Percentiles rank a stretch among this genome's conserved stretches.
Conservation (phyloP, 2,329 filamentous ascomycete genomes). For the Pseudocercospora fijiensis region DNA sequence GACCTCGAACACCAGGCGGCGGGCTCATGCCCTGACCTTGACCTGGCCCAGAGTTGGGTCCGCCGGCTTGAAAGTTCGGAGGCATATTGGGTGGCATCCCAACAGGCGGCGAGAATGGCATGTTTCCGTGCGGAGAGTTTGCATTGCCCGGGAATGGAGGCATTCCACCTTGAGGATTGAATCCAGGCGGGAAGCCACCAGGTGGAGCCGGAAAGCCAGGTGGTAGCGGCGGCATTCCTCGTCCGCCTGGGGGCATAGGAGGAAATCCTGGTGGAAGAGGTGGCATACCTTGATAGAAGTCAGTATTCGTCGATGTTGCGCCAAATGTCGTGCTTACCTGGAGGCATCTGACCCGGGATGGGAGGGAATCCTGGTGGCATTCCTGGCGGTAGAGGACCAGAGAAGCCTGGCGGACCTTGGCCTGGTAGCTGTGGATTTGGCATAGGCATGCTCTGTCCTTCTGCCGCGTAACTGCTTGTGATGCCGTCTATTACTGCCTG, state of each 20-base stretch:
- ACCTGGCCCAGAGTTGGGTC: slow-evolving; percentile 20
- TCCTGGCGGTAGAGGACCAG: slow-evolving; percentile 33
- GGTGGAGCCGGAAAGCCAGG: slow-evolving; percentile 41
- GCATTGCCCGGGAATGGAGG: slow-evolving; percentile 35
- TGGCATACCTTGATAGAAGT: slow-evolving; percentile 22
- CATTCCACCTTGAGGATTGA: slow-evolving; percentile 36
- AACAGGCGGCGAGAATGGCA: slow-evolving; percentile 40
- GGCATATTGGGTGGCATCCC: slow-evolving; percentile 23
- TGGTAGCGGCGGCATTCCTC: slow-evolving; percentile 35
- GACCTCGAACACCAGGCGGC: slow-evolving; percentile 23
- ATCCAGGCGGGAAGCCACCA: slow-evolving; percentile 40
- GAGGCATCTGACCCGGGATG: slow-evolving; percentile 25
- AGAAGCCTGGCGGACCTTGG: slow-evolving; percentile 29
- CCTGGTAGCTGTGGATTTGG: slow-evolving; percentile 56
- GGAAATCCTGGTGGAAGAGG: slow-evolving; percentile 31
- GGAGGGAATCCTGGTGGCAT: slow-evolving; percentile 35
- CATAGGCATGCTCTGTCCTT: slow-evolving; percentile 76
- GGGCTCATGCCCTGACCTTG: slow-evolving; percentile 19
- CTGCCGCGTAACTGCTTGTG: slow-evolving; percentile 90
- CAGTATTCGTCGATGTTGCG: slow-evolving; percentile 1
- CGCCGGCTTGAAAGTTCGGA: slow-evolving; percentile 18
- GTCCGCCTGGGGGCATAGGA: slow-evolving; percentile 25
- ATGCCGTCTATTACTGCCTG: slow-evolving; percentile 98
- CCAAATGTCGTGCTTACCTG: slow-evolving; percentile 18
- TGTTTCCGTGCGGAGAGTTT: slow-evolving; percentile 23